Conservation (phyloP, 1,139 yeast species). For the Groenewaldozyma sp. region DNA sequence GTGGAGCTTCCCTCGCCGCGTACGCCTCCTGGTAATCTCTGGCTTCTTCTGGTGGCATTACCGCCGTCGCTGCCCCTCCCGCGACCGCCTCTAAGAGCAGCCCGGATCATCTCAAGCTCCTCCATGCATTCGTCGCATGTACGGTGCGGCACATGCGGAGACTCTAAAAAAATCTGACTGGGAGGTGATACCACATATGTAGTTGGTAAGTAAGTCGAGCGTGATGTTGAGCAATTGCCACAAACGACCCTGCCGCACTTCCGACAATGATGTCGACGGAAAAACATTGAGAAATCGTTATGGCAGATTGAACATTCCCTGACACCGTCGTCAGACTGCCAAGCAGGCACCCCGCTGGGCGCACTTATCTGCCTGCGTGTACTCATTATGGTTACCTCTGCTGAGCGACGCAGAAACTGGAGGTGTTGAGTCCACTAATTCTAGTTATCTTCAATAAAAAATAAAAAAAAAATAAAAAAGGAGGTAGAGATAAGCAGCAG, state of each 20-base stretch:
- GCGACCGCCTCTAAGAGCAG: slow-evolving; percentile 17
- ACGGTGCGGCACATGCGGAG: slow-evolving; percentile 44
- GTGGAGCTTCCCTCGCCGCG: neutral
- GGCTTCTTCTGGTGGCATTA: neutral
- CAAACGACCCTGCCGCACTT: slow-evolving; percentile 76
- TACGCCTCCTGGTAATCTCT: neutral
- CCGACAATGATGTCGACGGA: slow-evolving; percentile 82
- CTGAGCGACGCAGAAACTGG: too few relatives aligned
- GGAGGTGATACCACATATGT: slow-evolving; percentile 42
- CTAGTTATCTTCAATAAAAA: too few relatives aligned
- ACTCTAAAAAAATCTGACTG: slow-evolving; percentile 38
- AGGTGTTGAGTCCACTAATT: too few relatives aligned
- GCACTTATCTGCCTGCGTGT: slow-evolving; percentile 6
- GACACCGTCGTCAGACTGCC: slow-evolving; percentile 74
- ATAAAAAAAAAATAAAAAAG: too few relatives aligned
- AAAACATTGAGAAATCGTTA: slow-evolving; percentile 49
- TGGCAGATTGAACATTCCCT: slow-evolving; percentile 56
- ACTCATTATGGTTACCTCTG: neutral
- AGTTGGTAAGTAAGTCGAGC: slow-evolving; percentile 39
- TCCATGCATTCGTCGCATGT: slow-evolving; percentile 68
- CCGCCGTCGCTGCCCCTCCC: slow-evolving; percentile 1
- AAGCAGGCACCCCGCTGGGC: slow-evolving; percentile 37
- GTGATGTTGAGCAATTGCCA: slow-evolving; percentile 49
- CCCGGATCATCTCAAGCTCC: slow-evolving; percentile 49
- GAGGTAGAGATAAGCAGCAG: too few relatives aligned